Base-by-base conservation (phyloP, 768 basidiomycete species). In the Rickenella mellea region DNA sequence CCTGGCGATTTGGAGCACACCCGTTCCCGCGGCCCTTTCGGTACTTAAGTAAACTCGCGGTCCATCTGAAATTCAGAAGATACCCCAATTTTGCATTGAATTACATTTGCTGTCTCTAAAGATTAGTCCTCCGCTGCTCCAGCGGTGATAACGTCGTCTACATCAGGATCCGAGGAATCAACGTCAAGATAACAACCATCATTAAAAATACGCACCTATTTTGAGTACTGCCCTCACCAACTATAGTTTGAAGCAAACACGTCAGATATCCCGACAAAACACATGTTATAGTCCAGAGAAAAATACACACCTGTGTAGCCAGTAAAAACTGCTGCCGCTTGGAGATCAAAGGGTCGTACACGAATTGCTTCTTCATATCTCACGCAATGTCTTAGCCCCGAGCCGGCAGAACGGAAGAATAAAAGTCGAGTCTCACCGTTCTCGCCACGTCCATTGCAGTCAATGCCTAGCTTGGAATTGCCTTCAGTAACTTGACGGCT, bases 321-420 rank as follows among this genome's bases (percentile, higher is more conserved):
- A 99, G 70, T 45, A 99, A 67, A 65, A 91, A 96, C 57, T 98
- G 94, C 57, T 97, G 93, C 55, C 94, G 70, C 67, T 98, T 99
- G 30, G 92, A 92, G 62, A 98, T 96, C 49, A 97, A 66, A 22
- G 96, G 94, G 56, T 99, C 96, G 52, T 93, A 92, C 31, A 98
- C 93, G 54, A 91, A 89, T 59, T 97, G 94, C 56, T 82, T 74
- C 71, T 85, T 94, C 94, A 99, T 99, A 53, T 99, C 94, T 97
- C n/a, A n/a, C n/a, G 56, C 11, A 38, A 27, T 10, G 27, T 29
- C n/a, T 12, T 28, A 21, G 27, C 11, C 8, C 21, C 15, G 8
- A 36, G 30, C 14, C 33, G 29, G 12, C 10, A 17, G 8, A 27
- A 17, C 28, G 21, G 20, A 19, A 9, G 24, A 33, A 27, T 33